These are phyloP conservation scores for Aphanoascus verrucosus DNA, from an alignment of 2,329 filamentous ascomycete genomes.

Conservation along the genomic window DNA sequence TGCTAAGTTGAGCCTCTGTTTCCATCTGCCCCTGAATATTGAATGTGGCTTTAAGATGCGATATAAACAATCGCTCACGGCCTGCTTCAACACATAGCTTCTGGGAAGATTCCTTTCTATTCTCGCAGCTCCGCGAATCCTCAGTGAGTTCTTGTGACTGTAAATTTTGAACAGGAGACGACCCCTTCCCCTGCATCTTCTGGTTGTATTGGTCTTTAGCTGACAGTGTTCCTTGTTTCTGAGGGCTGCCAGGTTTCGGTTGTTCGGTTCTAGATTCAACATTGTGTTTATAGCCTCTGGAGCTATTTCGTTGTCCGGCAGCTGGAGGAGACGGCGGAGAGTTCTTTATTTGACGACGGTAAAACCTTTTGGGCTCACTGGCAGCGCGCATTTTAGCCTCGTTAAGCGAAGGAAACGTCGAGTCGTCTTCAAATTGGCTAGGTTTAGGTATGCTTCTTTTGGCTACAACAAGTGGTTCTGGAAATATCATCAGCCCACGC, in stretches of 20 bases:
- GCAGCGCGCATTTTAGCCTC: background rate
- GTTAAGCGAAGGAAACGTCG: background rate
- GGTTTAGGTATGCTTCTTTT: background rate
- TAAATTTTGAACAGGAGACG: no score
- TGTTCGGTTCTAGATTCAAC: no score
- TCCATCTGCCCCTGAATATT: conserved; percentile 6
- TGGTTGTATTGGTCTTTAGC: no score
- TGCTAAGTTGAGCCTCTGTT: background rate
- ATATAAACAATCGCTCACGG: conserved; percentile 6
- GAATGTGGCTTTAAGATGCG: conserved; percentile 11
- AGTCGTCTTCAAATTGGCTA: background rate
- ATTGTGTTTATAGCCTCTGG: no score
- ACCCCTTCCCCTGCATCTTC: no score
- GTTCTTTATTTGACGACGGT: background rate
- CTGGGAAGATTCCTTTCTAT: background rate
- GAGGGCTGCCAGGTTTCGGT: no score
- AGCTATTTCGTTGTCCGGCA: background rate
- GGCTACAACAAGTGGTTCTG: background rate
- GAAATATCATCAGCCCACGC: background rate
- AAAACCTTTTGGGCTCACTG: conserved; percentile 1
- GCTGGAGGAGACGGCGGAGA: background rate
- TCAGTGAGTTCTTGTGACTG: background rate
- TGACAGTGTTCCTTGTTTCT: no score
- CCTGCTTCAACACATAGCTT: background rate
- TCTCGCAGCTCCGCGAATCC: background rate